Evolutionary conservation across 2,329 filamentous ascomycete species (phyloP).

Genomic region (Aspergillus costaricaensis): DNA sequence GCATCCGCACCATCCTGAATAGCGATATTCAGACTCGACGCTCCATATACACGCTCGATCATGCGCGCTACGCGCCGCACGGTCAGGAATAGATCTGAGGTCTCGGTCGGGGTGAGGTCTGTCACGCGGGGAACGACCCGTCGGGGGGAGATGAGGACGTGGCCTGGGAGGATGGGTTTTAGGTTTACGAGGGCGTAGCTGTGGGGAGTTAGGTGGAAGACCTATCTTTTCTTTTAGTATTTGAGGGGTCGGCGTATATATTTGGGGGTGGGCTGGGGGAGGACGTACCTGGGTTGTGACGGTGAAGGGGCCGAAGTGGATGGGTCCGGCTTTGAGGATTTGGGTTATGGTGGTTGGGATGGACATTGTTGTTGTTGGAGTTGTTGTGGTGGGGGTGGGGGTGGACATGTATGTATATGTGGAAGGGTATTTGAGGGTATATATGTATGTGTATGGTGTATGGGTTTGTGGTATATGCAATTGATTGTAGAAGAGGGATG

Average conservation of each 20-base stretch:
- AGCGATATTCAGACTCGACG: constrained; percentile 84
- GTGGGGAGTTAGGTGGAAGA: constrained; percentile 79
- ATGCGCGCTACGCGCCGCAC: constrained; percentile 81
- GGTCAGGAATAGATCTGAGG: constrained; percentile 82
- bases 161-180: constrained; percentile 88
- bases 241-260: background rate
- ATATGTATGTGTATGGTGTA: background rate
- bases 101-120: constrained; percentile 71
- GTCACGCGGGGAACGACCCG: constrained; percentile 69
- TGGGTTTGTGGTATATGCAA: background rate
- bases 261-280: no score
- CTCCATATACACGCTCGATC: constrained; percentile 63
- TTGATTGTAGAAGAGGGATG: background rate
- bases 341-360: constrained; percentile 24
- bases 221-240: constrained; percentile 51
- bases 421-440: background rate
- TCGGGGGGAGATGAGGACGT: constrained; percentile 84
- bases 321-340: constrained; percentile 37
- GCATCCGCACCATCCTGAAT: constrained; percentile 91
- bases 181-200: constrained; percentile 92
- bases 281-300: constrained; percentile 69
- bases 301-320: constrained; percentile 75
- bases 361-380: constrained; percentile 10
- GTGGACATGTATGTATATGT: background rate
- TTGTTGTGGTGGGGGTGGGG: background rate